A percentile compares a stretch with the other conserved stretches of the same genome.
Conservation (phyloP, 2,329 filamentous ascomycete species). For the Sarocladium brachiariae region DNA sequence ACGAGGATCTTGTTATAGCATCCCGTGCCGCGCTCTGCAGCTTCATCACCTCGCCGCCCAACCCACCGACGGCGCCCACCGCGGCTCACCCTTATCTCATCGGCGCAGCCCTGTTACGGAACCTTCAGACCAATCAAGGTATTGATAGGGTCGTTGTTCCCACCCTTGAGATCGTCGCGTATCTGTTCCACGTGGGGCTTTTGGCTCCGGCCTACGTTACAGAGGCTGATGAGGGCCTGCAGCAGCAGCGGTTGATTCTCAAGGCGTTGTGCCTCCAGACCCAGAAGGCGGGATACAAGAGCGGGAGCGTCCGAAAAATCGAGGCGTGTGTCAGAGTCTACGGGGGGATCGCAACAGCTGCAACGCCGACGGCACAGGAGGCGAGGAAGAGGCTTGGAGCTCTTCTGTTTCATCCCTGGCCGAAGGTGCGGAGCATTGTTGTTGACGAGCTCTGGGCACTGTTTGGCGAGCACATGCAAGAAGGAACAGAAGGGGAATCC, state of each 20-base stretch:
- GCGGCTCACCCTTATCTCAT: slow-evolving; percentile 34
- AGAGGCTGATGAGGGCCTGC: slow-evolving; percentile 23
- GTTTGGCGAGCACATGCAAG: slow-evolving; percentile 18
- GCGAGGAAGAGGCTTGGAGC: slow-evolving; percentile 63
- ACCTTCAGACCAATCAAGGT: slow-evolving; percentile 45
- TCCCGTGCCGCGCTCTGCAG: slow-evolving; percentile 58
- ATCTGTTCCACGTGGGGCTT: slow-evolving; percentile 61
- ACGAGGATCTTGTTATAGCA: slow-evolving; percentile 65
- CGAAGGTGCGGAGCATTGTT: slow-evolving; percentile 56
- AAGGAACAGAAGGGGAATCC: slow-evolving; percentile 18
- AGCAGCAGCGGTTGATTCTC: slow-evolving; percentile 32
- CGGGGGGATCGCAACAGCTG: slow-evolving; percentile 43
- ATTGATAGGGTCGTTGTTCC: slow-evolving; percentile 70
- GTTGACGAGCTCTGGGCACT: slow-evolving; percentile 55
- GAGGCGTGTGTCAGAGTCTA: slow-evolving; percentile 77
- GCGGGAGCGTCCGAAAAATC: slow-evolving; percentile 73
- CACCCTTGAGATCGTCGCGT: slow-evolving; percentile 68
- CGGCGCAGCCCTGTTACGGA: slow-evolving; percentile 44
- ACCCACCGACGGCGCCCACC: too few relatives aligned
- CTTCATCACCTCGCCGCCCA: slow-evolving; percentile 38
- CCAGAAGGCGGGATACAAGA: slow-evolving; percentile 78
- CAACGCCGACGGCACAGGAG: slow-evolving; percentile 34
- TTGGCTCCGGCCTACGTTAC: slow-evolving; percentile 20
- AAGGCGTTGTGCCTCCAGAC: slow-evolving; percentile 55
- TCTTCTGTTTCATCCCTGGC: slow-evolving; percentile 77